Conservation (phyloP, 768 basidiomycete species). For the Podaxis sp. region DNA sequence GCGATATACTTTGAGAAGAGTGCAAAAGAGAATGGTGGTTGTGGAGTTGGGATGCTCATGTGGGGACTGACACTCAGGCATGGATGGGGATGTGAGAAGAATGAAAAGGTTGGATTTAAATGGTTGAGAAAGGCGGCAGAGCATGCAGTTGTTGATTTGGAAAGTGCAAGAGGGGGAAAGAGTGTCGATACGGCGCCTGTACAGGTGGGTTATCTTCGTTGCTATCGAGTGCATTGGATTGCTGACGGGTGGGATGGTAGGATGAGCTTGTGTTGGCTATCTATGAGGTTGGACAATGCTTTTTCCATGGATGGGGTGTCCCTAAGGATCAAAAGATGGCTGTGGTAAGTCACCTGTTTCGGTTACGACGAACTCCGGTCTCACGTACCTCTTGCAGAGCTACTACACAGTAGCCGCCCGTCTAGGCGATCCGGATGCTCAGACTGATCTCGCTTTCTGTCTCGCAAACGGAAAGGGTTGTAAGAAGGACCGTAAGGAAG, state of each 20-base stretch:
- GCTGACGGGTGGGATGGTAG: constrained; percentile 30
- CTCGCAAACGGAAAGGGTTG: constrained; percentile 84
- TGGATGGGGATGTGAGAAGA: constrained; percentile 84
- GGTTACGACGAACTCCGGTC: not conserved
- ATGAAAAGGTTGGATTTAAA: constrained; percentile 75
- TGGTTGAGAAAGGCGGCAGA: constrained; percentile 86
- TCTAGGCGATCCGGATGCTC: constrained; percentile 85
- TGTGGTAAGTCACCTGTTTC: constrained; percentile 50
- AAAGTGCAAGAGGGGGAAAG: constrained; percentile 51
- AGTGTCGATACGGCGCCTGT: constrained; percentile 50
- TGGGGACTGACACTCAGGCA: constrained; percentile 84
- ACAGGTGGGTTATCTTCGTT: constrained; percentile 34
- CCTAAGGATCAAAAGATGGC: constrained; percentile 88
- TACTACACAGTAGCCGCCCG: constrained; percentile 84
- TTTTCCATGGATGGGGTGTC: constrained; percentile 91
- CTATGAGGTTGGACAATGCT: constrained; percentile 91
- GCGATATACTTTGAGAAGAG: constrained; percentile 75
- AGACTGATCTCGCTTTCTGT: constrained; percentile 83
- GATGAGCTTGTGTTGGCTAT: constrained; percentile 85
- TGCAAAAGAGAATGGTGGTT: constrained; percentile 73
- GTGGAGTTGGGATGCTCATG: constrained; percentile 90
- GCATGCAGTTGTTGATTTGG: constrained; percentile 72
- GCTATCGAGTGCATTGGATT: not conserved
- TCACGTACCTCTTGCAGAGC: constrained; percentile 41
- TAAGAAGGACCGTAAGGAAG: constrained; percentile 83